A percentile compares a stretch with the other conserved stretches of the same genome.
phyloP scores from a whole-genome alignment of 306 rosid genomes.

The Glycine latifolia region DNA sequence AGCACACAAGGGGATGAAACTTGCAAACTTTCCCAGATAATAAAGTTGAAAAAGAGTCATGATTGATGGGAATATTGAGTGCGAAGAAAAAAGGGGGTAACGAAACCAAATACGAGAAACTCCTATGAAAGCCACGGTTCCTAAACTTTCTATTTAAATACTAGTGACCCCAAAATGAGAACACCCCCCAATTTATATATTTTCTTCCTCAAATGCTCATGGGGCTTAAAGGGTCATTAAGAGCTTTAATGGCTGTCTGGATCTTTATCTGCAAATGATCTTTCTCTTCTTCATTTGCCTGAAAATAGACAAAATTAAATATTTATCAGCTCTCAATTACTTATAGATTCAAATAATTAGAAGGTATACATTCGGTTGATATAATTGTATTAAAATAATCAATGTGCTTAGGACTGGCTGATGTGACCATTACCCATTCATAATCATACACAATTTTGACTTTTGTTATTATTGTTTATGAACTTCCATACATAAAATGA shows the following conservation, averaged over 20 bases:
- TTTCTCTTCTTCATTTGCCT: constrained; percentile 91
- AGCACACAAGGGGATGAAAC: constrained; percentile 3
- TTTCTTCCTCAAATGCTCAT: constrained; percentile 66
- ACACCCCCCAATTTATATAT: background rate
- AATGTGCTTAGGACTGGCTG: background rate
- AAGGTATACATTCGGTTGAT: background rate
- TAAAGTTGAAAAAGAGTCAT: too few species aligned
- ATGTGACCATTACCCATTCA: background rate
- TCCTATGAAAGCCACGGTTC: constrained; percentile 31
- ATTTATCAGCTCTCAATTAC: background rate
- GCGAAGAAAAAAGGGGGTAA: too few species aligned
- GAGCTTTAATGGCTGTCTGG: constrained; percentile 77
- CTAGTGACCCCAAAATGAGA: background rate
- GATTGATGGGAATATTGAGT: too few species aligned
- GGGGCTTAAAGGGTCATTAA: constrained; percentile 82
- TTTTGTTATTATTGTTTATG: background rate
- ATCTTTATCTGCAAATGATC: constrained; percentile 69
- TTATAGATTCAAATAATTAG: too few species aligned
- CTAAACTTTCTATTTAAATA: background rate
- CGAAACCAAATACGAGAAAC: constrained; percentile 7
- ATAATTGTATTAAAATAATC: background rate
- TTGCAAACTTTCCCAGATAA: background rate
- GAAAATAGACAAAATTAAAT: constrained; percentile 32
- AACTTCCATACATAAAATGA: too few species aligned
- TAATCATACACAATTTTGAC: background rate